Conservation (phyloP, 192 early-diverging fungal genomes). For the Dissophora ornata region DNA sequence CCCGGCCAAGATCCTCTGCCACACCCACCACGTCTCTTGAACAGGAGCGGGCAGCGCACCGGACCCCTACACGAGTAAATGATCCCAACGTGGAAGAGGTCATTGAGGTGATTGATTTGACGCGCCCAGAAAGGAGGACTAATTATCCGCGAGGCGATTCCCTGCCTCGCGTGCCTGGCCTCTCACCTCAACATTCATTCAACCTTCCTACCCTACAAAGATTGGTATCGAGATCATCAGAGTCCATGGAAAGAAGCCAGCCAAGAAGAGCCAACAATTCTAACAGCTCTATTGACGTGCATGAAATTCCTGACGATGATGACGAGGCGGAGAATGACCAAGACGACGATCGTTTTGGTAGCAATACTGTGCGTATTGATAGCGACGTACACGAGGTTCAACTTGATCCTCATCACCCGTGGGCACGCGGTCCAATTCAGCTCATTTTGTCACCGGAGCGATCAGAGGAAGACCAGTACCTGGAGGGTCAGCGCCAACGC, state of each 20-base stretch:
- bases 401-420: conserved; percentile 41
- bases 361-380: conserved; percentile 34
- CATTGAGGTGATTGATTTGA: conserved; percentile 26
- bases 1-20: neutral
- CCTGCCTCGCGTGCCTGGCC: conserved; percentile 32
- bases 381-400: conserved; percentile 37
- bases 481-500: conserved; percentile 9
- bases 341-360: conserved; percentile 32
- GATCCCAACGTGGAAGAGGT: conserved; percentile 31
- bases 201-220: conserved; percentile 28
- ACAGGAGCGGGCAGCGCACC: too few relatives aligned
- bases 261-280: conserved; percentile 3
- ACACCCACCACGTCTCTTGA: too few relatives aligned
- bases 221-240: conserved; percentile 30
- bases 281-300: conserved; percentile 17
- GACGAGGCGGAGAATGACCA: conserved; percentile 13
- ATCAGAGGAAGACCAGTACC: conserved; percentile 4
- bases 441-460: conserved; percentile 22
- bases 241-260: conserved; percentile 29
- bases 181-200: conserved; percentile 15
- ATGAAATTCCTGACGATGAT: conserved; percentile 30
- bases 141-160: conserved; percentile 26
- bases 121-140: conserved; percentile 8
- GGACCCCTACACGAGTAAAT: too few relatives aligned
- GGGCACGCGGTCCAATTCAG: conserved; percentile 39